These are phyloP conservation scores for Ettlia oleoabundans DNA, from an alignment of 139 green algal genomes.

Conservation along the genomic window DNA sequence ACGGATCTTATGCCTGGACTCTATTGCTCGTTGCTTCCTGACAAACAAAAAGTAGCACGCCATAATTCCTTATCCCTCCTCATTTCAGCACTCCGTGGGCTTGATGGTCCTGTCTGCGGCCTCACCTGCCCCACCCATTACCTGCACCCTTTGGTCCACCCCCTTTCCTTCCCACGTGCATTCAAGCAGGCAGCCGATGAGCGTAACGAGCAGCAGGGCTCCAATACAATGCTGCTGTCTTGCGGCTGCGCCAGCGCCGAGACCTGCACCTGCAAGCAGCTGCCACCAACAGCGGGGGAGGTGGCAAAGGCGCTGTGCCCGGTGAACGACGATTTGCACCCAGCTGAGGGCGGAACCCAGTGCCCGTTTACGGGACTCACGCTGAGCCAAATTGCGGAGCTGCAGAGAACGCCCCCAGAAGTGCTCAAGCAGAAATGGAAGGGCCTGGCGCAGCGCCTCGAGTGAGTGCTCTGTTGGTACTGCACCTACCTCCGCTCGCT, in stretches of 20 bases:
- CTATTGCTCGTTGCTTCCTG: too few relatives aligned
- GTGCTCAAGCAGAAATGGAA: slow-evolving; percentile 17
- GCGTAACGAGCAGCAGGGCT: background rate
- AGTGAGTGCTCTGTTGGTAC: background rate
- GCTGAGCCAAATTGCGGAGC: slow-evolving; percentile 31
- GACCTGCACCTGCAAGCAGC: background rate
- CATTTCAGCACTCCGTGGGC: too few relatives aligned
- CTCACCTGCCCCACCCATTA: too few relatives aligned
- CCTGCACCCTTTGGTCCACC: background rate
- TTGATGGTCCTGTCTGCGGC: too few relatives aligned
- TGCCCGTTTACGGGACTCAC: slow-evolving; percentile 14
- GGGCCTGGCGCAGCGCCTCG: slow-evolving; percentile 13
- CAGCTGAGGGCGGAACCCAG: too few relatives aligned
- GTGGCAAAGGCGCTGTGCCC: background rate
- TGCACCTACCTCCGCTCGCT: background rate
- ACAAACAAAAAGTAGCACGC: too few relatives aligned
- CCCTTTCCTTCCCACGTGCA: background rate
- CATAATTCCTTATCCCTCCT: too few relatives aligned
- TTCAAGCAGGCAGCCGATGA: background rate
- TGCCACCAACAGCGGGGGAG: background rate
- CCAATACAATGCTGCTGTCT: too few relatives aligned
- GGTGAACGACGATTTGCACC: too few relatives aligned
- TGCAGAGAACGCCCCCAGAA: slow-evolving; percentile 18
- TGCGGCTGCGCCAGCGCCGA: background rate
- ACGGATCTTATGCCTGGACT: too few relatives aligned